These are phyloP conservation scores for Citrus hindsii DNA, from an alignment of 345 rosid species.

Conservation along the genomic window DNA sequence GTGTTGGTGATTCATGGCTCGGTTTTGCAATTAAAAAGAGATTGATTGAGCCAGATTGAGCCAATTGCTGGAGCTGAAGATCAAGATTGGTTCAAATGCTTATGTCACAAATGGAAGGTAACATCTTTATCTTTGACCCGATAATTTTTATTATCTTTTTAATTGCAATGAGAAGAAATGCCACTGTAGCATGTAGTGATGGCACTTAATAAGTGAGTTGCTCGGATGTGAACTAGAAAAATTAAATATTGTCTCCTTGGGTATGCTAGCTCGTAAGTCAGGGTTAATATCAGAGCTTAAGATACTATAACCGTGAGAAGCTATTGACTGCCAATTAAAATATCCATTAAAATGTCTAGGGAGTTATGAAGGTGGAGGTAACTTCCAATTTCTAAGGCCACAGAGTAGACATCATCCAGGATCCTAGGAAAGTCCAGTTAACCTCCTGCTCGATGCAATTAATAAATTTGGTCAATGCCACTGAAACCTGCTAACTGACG, in stretches of 20 bases:
- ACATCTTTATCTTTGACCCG: constrained; percentile 27
- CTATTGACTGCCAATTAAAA: too few relatives aligned
- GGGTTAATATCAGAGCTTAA: neutral
- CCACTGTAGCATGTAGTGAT: neutral
- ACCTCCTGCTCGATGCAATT: too few relatives aligned
- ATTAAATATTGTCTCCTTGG: neutral
- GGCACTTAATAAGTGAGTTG: neutral
- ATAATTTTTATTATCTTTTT: too few relatives aligned
- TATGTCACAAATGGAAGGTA: constrained; percentile 43
- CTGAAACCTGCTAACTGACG: too few relatives aligned
- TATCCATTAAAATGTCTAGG: too few relatives aligned
- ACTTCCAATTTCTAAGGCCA: too few relatives aligned
- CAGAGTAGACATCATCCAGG: too few relatives aligned
- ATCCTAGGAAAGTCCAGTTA: too few relatives aligned
- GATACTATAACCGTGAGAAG: neutral
- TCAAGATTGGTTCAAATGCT: constrained; percentile 70
- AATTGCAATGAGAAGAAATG: too few relatives aligned
- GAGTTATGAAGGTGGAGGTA: too few relatives aligned
- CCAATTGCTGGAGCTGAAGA: constrained; percentile 59
- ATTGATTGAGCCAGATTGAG: constrained; percentile 57
- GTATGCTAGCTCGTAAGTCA: neutral
- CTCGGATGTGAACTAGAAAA: neutral
- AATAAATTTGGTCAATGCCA: too few relatives aligned
- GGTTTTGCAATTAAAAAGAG: constrained; percentile 50
- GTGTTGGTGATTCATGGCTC: constrained; percentile 86